Conservation (phyloP, 208 protist species). For the Leishmania gerbilli region DNA sequence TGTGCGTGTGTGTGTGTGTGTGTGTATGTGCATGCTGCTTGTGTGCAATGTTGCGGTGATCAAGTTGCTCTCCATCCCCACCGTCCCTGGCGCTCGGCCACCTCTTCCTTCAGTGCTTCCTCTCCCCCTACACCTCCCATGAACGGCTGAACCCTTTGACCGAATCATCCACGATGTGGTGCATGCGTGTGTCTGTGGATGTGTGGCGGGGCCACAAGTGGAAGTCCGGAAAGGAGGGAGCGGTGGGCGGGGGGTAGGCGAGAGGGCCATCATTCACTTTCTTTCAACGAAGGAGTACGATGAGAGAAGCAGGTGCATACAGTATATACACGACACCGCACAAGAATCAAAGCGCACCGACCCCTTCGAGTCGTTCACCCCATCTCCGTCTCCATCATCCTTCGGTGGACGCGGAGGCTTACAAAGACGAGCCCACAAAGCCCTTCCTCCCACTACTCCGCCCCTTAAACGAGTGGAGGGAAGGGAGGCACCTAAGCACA, state of each 20-base stretch:
- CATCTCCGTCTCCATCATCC: background rate
- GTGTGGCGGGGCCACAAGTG: background rate
- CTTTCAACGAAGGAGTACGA: background rate
- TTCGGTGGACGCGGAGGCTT: background rate
- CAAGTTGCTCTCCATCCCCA: background rate
- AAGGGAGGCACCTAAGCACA: background rate
- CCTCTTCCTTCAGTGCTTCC: background rate
- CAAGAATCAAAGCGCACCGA: background rate
- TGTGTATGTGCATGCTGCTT: background rate
- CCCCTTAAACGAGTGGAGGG: background rate
- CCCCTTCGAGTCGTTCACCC: background rate
- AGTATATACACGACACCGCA: background rate
- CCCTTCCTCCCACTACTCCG: no score
- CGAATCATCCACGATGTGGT: background rate
- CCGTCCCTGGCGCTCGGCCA: background rate
- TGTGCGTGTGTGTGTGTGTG: background rate
- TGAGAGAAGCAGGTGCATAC: background rate
- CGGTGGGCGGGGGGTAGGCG: background rate
- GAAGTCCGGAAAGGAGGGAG: background rate
- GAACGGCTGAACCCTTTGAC: background rate
- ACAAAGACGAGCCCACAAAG: background rate
- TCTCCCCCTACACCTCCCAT: background rate
- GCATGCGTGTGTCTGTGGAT: slow-evolving; percentile 12
- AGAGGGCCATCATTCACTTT: background rate
- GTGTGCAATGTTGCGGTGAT: background rate